These are phyloP conservation scores for Phaeomoniella chlamydospora DNA, from an alignment of 2,329 filamentous ascomycete genomes.

Conservation along the genomic window DNA sequence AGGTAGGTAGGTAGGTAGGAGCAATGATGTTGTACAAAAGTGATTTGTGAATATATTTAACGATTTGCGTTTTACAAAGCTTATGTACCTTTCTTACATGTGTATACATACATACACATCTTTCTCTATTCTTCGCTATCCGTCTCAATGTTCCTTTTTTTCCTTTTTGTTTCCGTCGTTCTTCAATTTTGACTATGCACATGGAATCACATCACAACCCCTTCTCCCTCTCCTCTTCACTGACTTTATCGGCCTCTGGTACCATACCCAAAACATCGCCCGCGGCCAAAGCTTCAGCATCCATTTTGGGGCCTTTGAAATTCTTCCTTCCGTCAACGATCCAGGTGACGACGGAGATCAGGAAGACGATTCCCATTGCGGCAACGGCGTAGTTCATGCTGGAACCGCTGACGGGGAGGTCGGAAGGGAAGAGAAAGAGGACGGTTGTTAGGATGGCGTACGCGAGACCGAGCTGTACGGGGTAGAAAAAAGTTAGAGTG, in stretches of 20 bases:
- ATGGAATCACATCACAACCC: no score
- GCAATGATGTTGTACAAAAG: no score
- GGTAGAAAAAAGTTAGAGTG: no score
- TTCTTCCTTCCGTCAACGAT: conserved; percentile 47
- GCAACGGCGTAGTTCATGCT: conserved; percentile 51
- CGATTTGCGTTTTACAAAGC: no score
- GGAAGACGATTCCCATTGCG: conserved; percentile 42
- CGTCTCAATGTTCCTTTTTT: no score
- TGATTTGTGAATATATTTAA: no score
- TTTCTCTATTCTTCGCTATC: no score
- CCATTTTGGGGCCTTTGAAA: conserved; percentile 37
- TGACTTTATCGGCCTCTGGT: not conserved
- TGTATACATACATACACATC: no score
- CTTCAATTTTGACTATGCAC: no score
- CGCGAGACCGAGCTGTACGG: conserved; percentile 45
- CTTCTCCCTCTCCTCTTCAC: not conserved
- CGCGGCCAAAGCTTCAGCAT: conserved; percentile 18
- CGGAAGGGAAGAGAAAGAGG: conserved; percentile 60
- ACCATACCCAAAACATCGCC: conserved; percentile 11
- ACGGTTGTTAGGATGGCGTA: conserved; percentile 60
- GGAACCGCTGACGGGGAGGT: conserved; percentile 44
- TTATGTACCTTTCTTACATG: no score
- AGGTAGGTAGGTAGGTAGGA: no score
- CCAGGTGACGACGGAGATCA: conserved; percentile 45
- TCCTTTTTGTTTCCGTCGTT: no score